Conservation (phyloP, 2,329 filamentous ascomycete species). For the Zymoseptoria pseudotritici region DNA sequence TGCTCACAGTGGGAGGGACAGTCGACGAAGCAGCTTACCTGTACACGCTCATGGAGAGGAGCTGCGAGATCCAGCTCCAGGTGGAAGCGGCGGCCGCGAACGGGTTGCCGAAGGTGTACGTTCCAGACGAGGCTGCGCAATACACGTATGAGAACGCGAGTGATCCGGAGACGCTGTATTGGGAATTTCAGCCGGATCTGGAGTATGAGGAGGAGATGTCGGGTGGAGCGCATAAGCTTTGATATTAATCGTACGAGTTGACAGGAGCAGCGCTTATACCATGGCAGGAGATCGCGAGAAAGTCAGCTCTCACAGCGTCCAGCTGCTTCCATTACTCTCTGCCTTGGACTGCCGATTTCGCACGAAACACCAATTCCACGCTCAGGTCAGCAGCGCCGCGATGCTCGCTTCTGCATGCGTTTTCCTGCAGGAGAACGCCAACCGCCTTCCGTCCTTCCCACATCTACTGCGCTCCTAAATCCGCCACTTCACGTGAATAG, state of each 20-base stretch:
- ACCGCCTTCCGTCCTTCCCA: too few relatives aligned
- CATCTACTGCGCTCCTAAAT: not conserved
- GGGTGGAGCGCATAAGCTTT: slow-evolving; percentile 18
- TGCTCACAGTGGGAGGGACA: slow-evolving; percentile 62
- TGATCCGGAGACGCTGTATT: slow-evolving; percentile 44
- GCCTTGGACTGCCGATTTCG: too few relatives aligned
- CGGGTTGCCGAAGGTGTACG: slow-evolving; percentile 44
- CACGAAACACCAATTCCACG: too few relatives aligned
- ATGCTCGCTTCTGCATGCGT: not conserved
- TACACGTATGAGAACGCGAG: slow-evolving; percentile 46
- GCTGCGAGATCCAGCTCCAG: slow-evolving; percentile 59
- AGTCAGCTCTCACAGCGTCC: too few relatives aligned
- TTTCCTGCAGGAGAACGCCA: not conserved
- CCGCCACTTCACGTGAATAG: not conserved
- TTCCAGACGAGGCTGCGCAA: slow-evolving; percentile 49
- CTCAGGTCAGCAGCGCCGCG: too few relatives aligned
- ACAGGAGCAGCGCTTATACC: too few relatives aligned
- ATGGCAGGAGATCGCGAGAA: too few relatives aligned
- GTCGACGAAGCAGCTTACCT: slow-evolving; percentile 69
- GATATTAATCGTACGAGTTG: not conserved
- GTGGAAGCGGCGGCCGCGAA: slow-evolving; percentile 59
- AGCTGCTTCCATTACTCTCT: too few relatives aligned
- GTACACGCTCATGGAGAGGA: slow-evolving; percentile 61
- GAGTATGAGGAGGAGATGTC: slow-evolving; percentile 33
- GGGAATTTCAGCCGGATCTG: slow-evolving; percentile 47